These are phyloP conservation scores for Solanum pennellii DNA, from an alignment of 257 asterid genomes.

Conservation along the genomic window DNA sequence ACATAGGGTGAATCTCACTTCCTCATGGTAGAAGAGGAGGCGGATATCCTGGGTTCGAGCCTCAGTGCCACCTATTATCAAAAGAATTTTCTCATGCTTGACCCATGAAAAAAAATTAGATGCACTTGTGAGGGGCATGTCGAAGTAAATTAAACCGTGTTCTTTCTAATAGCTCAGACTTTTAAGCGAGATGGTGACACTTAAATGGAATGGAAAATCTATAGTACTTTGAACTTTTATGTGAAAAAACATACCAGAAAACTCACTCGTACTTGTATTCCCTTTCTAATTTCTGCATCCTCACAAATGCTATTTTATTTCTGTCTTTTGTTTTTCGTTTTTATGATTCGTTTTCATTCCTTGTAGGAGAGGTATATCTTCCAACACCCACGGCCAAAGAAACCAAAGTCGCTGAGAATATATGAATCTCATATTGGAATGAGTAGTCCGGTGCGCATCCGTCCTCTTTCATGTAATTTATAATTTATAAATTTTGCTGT, in stretches of 20 bases:
- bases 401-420: slow-evolving; percentile 83
- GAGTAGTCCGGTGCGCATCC: slow-evolving; percentile 88
- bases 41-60: background rate
- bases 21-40: background rate
- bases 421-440: slow-evolving; percentile 94
- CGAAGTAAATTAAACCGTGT: background rate
- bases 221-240: background rate
- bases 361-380: slow-evolving; percentile 76
- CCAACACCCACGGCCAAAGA: slow-evolving; percentile 80
- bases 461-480: slow-evolving; percentile 3
- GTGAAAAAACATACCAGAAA: background rate
- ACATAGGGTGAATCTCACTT: background rate
- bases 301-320: background rate
- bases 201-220: background rate
- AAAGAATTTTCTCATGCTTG: background rate
- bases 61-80: background rate
- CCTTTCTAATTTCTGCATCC: background rate
- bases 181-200: background rate
- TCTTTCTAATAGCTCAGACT: background rate
- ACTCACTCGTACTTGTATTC: background rate
- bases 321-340: slow-evolving; percentile 1
- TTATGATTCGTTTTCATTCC: slow-evolving; percentile 6
- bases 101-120: background rate
- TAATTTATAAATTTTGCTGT: background rate
- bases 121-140: background rate